Conservation (phyloP, 1,139 yeast genomes). For the Saccharomyces hybrid region DNA sequence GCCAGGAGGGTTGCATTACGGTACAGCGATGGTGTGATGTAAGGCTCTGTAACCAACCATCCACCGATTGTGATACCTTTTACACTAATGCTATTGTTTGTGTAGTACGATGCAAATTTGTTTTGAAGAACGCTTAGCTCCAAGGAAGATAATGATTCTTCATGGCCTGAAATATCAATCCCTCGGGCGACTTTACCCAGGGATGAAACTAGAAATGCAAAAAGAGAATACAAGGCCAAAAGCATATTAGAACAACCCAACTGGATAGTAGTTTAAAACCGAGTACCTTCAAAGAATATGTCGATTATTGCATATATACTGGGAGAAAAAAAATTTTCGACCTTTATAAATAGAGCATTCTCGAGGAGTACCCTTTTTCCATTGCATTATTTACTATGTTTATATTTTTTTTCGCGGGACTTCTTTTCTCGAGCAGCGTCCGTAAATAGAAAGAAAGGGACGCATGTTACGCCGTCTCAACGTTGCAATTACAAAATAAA, state of each 20-base stretch:
- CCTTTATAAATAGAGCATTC: not conserved
- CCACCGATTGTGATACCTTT: conserved; percentile 56
- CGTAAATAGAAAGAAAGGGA: not conserved
- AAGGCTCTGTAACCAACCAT: conserved; percentile 61
- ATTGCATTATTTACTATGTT: not conserved
- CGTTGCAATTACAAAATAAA: not conserved
- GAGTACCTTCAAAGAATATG: not conserved
- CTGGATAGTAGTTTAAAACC: not conserved
- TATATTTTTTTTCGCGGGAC: not conserved
- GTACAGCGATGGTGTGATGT: conserved; percentile 52
- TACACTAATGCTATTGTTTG: not conserved
- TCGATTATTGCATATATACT: too few species aligned
- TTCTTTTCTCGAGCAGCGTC: not conserved
- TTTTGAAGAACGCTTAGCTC: conserved; percentile 6
- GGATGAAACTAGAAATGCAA: not conserved
- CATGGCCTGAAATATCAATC: not conserved
- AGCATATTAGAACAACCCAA: not conserved
- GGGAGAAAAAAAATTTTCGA: not conserved
- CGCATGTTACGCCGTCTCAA: not conserved
- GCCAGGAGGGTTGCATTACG: conserved; percentile 12
- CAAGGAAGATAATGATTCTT: not conserved
- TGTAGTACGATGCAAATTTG: conserved; percentile 10
- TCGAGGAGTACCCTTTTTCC: not conserved
- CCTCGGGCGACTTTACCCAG: not conserved
- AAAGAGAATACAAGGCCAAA: not conserved